phyloP scores from a whole-genome alignment of 169 alveolate genomes.

The Plasmodium gaboni region DNA sequence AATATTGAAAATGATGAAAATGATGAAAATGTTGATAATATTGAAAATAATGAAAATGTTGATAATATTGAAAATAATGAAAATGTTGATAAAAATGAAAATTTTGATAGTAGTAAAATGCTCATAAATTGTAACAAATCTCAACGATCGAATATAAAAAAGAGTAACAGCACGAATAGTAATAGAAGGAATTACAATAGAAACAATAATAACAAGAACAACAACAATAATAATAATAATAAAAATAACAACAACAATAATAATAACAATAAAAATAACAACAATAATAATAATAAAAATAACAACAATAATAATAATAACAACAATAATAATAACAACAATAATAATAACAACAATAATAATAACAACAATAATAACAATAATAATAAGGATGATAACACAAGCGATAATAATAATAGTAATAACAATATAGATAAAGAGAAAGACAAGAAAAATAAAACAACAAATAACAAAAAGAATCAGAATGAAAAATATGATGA shows the following conservation, averaged over 20 bases:
- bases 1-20: neutral
- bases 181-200: neutral
- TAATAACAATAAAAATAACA: neutral
- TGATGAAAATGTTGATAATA: neutral
- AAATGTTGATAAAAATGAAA: neutral
- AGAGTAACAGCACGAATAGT: neutral
- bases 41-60: neutral
- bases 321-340: constrained; percentile 13
- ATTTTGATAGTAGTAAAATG: neutral
- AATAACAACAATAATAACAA: constrained; percentile 14
- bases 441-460: neutral
- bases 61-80: neutral
- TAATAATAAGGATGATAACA: constrained; percentile 10
- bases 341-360: constrained; percentile 15
- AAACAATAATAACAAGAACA: neutral
- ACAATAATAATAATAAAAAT: constrained; percentile 1
- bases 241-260: constrained; percentile 4
- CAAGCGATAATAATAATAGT: constrained; percentile 6
- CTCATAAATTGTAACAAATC: neutral
- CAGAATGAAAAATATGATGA: neutral
- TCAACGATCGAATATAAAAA: neutral
- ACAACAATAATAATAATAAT: neutral
- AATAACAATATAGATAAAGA: neutral
- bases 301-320: neutral
- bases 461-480: neutral